Evolutionary conservation across 1,284 basidiomycete genomes (phyloP).

Genomic region (Schizophyllum amplum): DNA sequence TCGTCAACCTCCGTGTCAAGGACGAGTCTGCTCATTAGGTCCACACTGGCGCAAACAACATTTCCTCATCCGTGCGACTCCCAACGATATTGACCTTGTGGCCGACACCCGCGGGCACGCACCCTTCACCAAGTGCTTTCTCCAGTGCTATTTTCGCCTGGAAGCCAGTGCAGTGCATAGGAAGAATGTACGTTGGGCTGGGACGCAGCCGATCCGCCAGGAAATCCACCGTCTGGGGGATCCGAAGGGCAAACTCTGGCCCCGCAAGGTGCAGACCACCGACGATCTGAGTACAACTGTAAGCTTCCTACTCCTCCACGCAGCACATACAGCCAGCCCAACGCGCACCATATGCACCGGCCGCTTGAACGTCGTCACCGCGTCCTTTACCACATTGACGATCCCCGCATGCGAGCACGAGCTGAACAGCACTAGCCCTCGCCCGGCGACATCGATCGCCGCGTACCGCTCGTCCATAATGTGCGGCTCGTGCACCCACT

Average conservation of each 20-base stretch:
- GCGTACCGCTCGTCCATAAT: conserved; percentile 80
- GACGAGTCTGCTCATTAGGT: background rate
- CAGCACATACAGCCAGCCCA: background rate
- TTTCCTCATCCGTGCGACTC: conserved; percentile 28
- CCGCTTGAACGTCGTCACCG: conserved; percentile 47
- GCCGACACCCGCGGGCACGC: conserved; percentile 71
- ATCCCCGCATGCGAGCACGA: conserved; percentile 84
- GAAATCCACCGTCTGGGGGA: conserved; percentile 65
- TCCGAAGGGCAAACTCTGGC: conserved; percentile 51
- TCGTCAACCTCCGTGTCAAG: too few species aligned
- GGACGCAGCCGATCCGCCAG: conserved; percentile 51
- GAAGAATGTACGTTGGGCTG: conserved; percentile 61
- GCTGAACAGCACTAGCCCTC: conserved; percentile 76
- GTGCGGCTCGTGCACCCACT: conserved; percentile 59
- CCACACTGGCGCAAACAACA: conserved; percentile 18
- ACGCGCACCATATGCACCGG: conserved; percentile 67
- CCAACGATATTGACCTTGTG: conserved; percentile 49
- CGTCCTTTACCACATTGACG: conserved; percentile 72
- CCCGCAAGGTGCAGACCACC: conserved; percentile 77
- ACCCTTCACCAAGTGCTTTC: conserved; percentile 59
- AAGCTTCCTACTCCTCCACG: conserved; percentile 2
- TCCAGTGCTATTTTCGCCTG: conserved; percentile 61
- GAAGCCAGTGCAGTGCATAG: conserved; percentile 81
- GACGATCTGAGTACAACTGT: conserved; percentile 40
- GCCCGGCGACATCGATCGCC: conserved; percentile 67